A percentile compares a stretch with the other conserved stretches of the same genome.
These are phyloP conservation scores for Xanthoparmelia taractica DNA, from an alignment of 495 filamentous ascomycete species.

Conservation along the genomic window DNA sequence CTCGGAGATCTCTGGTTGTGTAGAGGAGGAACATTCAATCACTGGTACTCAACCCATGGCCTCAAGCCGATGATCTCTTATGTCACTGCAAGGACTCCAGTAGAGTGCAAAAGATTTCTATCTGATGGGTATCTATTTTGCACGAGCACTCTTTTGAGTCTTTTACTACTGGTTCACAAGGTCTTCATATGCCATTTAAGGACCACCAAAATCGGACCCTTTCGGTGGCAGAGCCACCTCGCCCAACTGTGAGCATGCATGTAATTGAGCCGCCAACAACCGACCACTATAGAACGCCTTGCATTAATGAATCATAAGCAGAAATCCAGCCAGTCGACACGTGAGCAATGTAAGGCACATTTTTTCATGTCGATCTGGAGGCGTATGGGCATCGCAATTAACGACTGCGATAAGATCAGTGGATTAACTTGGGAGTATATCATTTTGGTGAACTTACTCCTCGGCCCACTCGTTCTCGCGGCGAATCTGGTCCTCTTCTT, in stretches of 20 bases:
- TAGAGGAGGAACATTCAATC: background rate
- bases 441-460: conserved; percentile 42
- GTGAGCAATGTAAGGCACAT: background rate
- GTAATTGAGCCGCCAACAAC: background rate
- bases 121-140: background rate
- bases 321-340: background rate
- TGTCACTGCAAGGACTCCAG: background rate
- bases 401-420: conserved; percentile 31
- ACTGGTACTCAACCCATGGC: background rate
- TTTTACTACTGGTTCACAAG: background rate
- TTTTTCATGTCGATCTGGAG: background rate
- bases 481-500: conserved; percentile 66
- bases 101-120: background rate
- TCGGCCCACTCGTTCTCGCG: conserved; percentile 69
- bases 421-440: conserved; percentile 11
- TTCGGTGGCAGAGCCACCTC: background rate
- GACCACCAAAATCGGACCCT: background rate
- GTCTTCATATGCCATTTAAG: background rate
- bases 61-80: background rate
- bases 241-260: background rate
- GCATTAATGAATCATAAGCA: conserved; percentile 10
- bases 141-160: background rate
- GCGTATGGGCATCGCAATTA: conserved; percentile 24
- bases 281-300: conserved; percentile 12
- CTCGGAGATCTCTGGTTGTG: background rate